phyloP scores from a whole-genome alignment of 768 basidiomycete species.

The Trametes sanguinea region DNA sequence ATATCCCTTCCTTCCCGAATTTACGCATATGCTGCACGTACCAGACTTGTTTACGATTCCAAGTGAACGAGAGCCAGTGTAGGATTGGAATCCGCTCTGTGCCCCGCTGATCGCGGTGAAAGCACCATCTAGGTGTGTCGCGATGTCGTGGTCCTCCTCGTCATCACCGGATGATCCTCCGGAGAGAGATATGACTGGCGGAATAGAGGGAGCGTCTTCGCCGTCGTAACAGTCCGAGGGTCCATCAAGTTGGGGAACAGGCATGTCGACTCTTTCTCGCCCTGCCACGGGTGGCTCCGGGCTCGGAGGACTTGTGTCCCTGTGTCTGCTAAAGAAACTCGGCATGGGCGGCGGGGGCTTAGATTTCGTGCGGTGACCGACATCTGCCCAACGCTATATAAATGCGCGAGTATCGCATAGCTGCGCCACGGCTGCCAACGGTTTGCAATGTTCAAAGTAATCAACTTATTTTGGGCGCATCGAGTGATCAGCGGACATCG shows the following conservation, averaged over 20 bases:
- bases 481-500: neutral
- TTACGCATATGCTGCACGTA: neutral
- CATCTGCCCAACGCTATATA: neutral
- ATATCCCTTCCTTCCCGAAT: no score
- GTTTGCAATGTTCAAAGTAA: neutral
- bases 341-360: neutral
- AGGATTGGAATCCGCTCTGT: neutral
- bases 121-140: neutral
- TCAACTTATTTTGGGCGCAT: neutral
- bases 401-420: neutral
- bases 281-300: neutral
- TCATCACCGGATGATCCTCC: neutral
- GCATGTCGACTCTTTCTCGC: neutral
- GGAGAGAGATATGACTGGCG: neutral
- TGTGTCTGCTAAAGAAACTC: slow-evolving; percentile 4
- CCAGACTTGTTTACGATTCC: slow-evolving; percentile 11
- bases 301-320: slow-evolving; percentile 2
- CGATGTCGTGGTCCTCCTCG: neutral
- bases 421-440: neutral
- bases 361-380: neutral
- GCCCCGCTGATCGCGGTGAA: neutral
- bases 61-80: neutral
- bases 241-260: neutral
- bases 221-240: neutral
- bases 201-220: neutral